phyloP scores from a whole-genome alignment of 768 basidiomycete species.

The Pleurotus tuber-regium region DNA sequence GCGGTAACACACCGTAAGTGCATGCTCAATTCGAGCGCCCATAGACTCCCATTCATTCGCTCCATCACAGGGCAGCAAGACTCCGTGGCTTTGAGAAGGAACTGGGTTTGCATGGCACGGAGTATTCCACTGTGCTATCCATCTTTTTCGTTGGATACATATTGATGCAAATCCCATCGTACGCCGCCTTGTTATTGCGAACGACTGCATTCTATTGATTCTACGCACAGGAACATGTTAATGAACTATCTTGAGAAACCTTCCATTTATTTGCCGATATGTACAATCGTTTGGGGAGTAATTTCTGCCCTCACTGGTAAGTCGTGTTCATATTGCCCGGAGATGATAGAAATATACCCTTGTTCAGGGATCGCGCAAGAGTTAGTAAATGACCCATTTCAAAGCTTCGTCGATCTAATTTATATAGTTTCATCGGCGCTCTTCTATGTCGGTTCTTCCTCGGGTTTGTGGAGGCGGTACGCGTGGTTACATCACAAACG shows the following conservation, averaged over 20 bases:
- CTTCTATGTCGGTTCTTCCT: slow-evolving; percentile 47
- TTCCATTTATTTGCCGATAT: slow-evolving; percentile 46
- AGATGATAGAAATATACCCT: background rate
- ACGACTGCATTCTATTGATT: slow-evolving; percentile 23
- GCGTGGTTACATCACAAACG: slow-evolving; percentile 17
- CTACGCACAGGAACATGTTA: slow-evolving; percentile 55
- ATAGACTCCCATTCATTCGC: background rate
- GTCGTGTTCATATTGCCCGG: background rate
- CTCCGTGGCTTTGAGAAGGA: slow-evolving; percentile 3
- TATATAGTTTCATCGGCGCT: slow-evolving; percentile 35
- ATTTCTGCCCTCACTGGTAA: slow-evolving; percentile 35
- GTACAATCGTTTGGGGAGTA: slow-evolving; percentile 52
- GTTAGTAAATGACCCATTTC: too few relatives aligned
- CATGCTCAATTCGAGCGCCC: background rate
- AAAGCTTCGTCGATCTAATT: background rate
- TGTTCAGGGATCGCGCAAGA: slow-evolving; percentile 24
- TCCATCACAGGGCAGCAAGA: background rate
- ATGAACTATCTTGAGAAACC: slow-evolving; percentile 47
- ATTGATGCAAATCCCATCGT: slow-evolving; percentile 41
- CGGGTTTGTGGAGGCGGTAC: slow-evolving; percentile 41
- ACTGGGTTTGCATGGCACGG: background rate
- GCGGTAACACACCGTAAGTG: slow-evolving; percentile 4
- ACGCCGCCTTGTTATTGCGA: slow-evolving; percentile 2
- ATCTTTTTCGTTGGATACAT: slow-evolving; percentile 24
- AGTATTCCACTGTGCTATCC: slow-evolving; percentile 7